A percentile compares a stretch with the other conserved stretches of the same genome.
phyloP scores from a whole-genome alignment of 2,329 filamentous ascomycete genomes.

The Rutstroemia sp. region DNA sequence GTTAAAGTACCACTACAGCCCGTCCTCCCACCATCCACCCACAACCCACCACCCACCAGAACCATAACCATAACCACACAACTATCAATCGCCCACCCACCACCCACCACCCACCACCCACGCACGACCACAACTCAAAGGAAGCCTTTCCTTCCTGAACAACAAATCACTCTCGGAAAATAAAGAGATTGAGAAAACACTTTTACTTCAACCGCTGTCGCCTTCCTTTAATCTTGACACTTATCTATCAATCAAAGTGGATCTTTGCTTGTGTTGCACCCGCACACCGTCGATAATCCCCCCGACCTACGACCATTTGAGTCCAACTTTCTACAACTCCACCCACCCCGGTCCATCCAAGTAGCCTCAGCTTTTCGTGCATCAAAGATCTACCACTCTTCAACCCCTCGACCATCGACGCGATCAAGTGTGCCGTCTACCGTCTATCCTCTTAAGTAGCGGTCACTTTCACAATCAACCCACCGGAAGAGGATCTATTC shows the following conservation, averaged over 20 bases:
- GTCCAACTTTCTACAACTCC: constrained; percentile 2
- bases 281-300: constrained; percentile 8
- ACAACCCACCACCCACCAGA: no score
- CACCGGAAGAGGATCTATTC: constrained; percentile 23
- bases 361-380: constrained; percentile 21
- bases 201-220: background rate
- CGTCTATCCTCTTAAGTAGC: constrained; percentile 9
- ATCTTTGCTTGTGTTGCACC: background rate
- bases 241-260: background rate
- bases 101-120: no score
- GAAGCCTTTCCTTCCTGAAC: no score
- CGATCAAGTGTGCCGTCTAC: constrained; percentile 16
- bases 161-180: no score
- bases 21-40: no score
- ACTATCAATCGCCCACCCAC: no score
- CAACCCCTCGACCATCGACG: constrained; percentile 17
- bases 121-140: no score
- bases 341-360: constrained; percentile 18
- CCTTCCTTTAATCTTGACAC: background rate
- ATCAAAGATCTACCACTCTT: constrained; percentile 8
- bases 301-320: background rate
- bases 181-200: background rate
- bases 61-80: no score
- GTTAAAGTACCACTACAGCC: no score
- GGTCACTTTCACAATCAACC: constrained; percentile 1